Percentiles rank a stretch among this genome's conserved stretches.
phyloP scores from a whole-genome alignment of 805 yeast species.

The Wickerhamomyces silvicola region DNA sequence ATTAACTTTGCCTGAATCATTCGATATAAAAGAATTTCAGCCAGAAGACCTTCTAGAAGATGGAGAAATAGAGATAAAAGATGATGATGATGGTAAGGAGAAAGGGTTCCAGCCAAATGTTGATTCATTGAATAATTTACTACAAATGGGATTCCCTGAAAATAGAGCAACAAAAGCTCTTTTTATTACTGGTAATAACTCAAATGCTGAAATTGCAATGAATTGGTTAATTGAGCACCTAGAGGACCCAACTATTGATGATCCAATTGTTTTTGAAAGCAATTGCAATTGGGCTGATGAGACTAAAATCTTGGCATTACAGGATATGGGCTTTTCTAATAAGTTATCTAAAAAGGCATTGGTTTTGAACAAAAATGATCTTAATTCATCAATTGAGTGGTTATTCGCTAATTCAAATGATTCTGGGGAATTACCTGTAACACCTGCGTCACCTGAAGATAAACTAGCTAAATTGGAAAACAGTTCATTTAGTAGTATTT shows the following conservation, averaged over 20 bases:
- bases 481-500: slow-evolving; percentile 31
- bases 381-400: slow-evolving; percentile 87
- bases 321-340: slow-evolving; percentile 72
- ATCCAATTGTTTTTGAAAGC: slow-evolving; percentile 19
- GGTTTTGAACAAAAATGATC: slow-evolving; percentile 46
- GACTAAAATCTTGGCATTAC: slow-evolving; percentile 41
- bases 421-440: slow-evolving; percentile 46
- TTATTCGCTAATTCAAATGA: slow-evolving; percentile 77
- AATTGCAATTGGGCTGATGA: slow-evolving; percentile 19
- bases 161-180: slow-evolving; percentile 62
- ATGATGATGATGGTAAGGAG: slow-evolving; percentile 12
- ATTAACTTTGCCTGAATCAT: slow-evolving; percentile 39
- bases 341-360: slow-evolving; percentile 72
- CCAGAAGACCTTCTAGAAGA: slow-evolving; percentile 36
- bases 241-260: slow-evolving; percentile 79
- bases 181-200: slow-evolving; percentile 59
- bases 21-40: slow-evolving; percentile 42
- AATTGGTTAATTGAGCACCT: slow-evolving; percentile 86
- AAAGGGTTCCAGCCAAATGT: slow-evolving; percentile 48
- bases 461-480: slow-evolving; percentile 5
- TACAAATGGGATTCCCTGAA: slow-evolving; percentile 84
- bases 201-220: slow-evolving; percentile 64
- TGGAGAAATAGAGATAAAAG: slow-evolving; percentile 26
- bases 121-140: slow-evolving; percentile 46
- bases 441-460: slow-evolving; percentile 10